These are phyloP conservation scores for Trametes hirsuta DNA, from an alignment of 1,284 basidiomycete species.

Conservation along the genomic window DNA sequence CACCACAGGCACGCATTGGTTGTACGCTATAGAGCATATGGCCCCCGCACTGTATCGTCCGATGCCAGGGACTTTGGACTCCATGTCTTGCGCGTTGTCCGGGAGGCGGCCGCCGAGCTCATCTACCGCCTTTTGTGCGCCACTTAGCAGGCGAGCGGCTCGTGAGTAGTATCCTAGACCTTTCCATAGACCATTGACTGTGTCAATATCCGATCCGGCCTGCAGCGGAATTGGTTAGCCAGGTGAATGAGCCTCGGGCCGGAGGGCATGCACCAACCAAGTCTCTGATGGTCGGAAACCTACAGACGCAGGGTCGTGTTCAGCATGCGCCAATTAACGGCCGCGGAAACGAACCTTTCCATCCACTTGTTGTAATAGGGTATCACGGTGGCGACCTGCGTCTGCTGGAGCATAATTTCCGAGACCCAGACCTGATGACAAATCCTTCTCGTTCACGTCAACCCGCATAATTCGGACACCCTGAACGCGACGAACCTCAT, in stretches of 20 bases:
- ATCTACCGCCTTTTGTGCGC: conserved; percentile 76
- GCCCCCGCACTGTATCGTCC: conserved; percentile 92
- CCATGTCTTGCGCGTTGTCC: conserved; percentile 77
- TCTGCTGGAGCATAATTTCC: conserved; percentile 98
- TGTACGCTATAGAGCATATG: conserved; percentile 90
- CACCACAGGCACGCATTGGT: conserved; percentile 82
- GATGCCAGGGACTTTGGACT: conserved; percentile 86
- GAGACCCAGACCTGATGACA: conserved; percentile 79
- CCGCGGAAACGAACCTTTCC: conserved; percentile 53
- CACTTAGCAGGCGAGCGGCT: conserved; percentile 77
- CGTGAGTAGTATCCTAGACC: conserved; percentile 93
- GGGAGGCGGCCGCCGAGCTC: conserved; percentile 78
- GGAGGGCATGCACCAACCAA: conserved; percentile 54
- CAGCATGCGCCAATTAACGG: neutral
- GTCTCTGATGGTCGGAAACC: conserved; percentile 83
- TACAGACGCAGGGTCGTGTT: conserved; percentile 31
- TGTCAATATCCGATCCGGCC: conserved; percentile 78
- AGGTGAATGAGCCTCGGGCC: neutral
- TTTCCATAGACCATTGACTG: conserved; percentile 88
- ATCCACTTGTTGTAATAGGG: conserved; percentile 91
- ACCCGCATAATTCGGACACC: neutral
- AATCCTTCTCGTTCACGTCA: neutral
- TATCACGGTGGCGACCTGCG: conserved; percentile 88
- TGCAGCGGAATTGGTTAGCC: conserved; percentile 28
- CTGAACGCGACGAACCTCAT: conserved; percentile 56